phyloP scores from a whole-genome alignment of 306 rosid species.

The Vigna radiata region DNA sequence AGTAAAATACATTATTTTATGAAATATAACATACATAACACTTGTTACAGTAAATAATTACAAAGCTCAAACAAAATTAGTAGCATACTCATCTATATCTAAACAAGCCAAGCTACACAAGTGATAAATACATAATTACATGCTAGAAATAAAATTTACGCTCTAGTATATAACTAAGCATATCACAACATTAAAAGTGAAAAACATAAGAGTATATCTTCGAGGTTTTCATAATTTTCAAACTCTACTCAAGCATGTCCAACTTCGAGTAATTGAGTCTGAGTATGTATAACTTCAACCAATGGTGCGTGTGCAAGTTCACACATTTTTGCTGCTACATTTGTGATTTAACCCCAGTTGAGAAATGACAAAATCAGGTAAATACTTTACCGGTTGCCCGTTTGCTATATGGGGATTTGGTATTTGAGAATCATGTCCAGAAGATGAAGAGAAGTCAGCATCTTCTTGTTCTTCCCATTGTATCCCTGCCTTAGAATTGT shows the following conservation, averaged over 20 bases:
- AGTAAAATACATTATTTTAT: not conserved
- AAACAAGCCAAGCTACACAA: not conserved
- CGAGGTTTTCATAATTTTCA: slow-evolving; percentile 7
- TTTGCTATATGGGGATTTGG: slow-evolving; percentile 73
- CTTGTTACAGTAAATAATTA: not conserved
- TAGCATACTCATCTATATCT: slow-evolving; percentile 6
- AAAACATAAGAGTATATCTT: not conserved
- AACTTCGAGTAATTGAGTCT: slow-evolving; percentile 4
- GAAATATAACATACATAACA: slow-evolving; percentile 6
- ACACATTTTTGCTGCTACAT: not conserved
- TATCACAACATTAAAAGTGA: slow-evolving; percentile 16
- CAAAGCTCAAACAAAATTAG: slow-evolving; percentile 19
- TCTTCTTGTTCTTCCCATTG: slow-evolving; percentile 79
- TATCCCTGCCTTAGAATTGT: slow-evolving; percentile 57
- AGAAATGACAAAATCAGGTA: slow-evolving; percentile 19
- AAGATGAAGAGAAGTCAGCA: slow-evolving; percentile 86
- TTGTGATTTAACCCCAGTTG: not conserved
- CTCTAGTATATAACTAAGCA: not conserved
- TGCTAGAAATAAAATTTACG: not conserved
- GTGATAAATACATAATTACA: not conserved
- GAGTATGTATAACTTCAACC: not conserved
- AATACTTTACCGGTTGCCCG: slow-evolving; percentile 68
- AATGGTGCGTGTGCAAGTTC: not conserved
- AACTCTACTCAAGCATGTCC: slow-evolving; percentile 2
- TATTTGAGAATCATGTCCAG: slow-evolving; percentile 88